These are phyloP conservation scores for Fusarium fracticaudum DNA, from an alignment of 2,329 filamentous ascomycete genomes.

Conservation along the genomic window DNA sequence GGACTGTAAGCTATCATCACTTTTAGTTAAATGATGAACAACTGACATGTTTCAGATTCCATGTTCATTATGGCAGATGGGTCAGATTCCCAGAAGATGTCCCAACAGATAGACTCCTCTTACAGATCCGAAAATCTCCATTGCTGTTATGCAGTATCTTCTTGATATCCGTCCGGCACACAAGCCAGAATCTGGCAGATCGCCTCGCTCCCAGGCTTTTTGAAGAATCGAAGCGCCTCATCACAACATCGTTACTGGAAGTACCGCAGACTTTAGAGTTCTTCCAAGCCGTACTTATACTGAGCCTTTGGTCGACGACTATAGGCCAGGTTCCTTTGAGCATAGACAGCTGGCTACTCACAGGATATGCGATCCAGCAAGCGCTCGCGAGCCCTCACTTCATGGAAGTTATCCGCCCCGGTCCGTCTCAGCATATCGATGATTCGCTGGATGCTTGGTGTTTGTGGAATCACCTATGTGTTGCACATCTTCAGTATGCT, in stretches of 20 bases:
- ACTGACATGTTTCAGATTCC: conserved; percentile 34
- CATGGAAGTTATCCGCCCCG: background rate
- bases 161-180: conserved; percentile 41
- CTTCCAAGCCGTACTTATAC: conserved; percentile 39
- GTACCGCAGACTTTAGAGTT: conserved; percentile 33
- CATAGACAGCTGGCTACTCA: conserved; percentile 43
- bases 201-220: conserved; percentile 37
- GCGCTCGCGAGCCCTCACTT: conserved; percentile 37
- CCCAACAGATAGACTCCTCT: conserved; percentile 15
- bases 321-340: conserved; percentile 41
- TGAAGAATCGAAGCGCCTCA: conserved; percentile 35
- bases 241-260: conserved; percentile 20
- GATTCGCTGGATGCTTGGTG: conserved; percentile 27
- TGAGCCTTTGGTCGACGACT: conserved; percentile 44
- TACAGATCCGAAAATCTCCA: conserved; percentile 17
- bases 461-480: conserved; percentile 43
- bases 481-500: conserved; percentile 42
- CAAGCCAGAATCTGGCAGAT: conserved; percentile 35
- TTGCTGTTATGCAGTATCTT: conserved; percentile 41
- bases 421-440: background rate
- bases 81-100: conserved; percentile 36
- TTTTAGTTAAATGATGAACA: fast-evolving
- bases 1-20: conserved; percentile 19
- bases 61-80: conserved; percentile 42
- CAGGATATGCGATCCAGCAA: conserved; percentile 41